Base-by-base conservation (phyloP, 768 basidiomycete species). In the Rhodotorula paludigena region DNA sequence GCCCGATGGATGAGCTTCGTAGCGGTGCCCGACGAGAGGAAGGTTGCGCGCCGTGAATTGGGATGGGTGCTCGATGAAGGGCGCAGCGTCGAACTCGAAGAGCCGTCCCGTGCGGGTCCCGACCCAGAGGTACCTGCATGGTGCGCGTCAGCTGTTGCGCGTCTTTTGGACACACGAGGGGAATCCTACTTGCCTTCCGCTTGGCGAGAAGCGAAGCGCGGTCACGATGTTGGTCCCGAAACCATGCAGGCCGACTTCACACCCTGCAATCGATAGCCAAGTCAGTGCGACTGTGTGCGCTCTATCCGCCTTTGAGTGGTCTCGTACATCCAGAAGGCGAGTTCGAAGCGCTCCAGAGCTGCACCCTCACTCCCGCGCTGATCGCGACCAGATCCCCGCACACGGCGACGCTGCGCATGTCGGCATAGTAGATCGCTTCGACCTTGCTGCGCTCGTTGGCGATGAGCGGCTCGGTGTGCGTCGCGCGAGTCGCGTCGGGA, bases 101-200 rank as follows among this genome's bases (percentile, higher is more conserved):
- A 70, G 52, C 8, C 10, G 3, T 2, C 69, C 69, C n/a, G 23
- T 28, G 38, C 33, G 28, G 18, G 52, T 55, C 20, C 69, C 69
- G 25, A 57, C 57, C 64, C 69, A 70, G 21, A 70, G 39, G 41
- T 65, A 70, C 5, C 69, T 70, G 57, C 11, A 25, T 21, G 16
- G 25, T 15, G 35, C 35, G 18, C 10, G 36, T 48, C 18, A 25
- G n/a, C n/a, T n/a, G 42, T 14, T 0, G 39, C 35, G 1, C 8
- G 1, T 10, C 14, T 25, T 15, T 7, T 0, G 42, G 1, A 20
- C 5, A 41, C 9, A 39, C 14, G 30, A 9, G 21, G 23, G 44
- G 10, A 16, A 6, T 3, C 36, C 20, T 21, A 45, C 60, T 39
- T 28, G 66, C 69, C 69, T 28, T 0, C 64, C 69, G 14, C 32